Evolutionary conservation across 176 grass and related monocot genomes (phyloP), one percentile per base, ranked within the genome.

Genomic region (Miscanthus lutarioriparius): DNA sequence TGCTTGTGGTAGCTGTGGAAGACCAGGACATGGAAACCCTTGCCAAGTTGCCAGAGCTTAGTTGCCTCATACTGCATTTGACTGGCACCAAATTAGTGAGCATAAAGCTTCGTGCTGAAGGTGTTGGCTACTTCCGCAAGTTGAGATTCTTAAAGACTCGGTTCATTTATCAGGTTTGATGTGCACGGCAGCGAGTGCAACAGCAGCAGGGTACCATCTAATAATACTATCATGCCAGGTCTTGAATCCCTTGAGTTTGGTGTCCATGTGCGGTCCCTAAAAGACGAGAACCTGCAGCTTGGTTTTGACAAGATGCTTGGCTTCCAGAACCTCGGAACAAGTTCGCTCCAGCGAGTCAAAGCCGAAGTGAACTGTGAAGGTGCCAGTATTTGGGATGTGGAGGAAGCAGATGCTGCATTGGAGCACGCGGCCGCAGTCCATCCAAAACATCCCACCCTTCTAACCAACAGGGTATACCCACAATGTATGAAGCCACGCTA

Each of bases 391-490:
- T n/a, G 6, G 5, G 35, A 40, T 0, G 53, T 17, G 70, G 43
- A 32, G 13, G n/a, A 74, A 27, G 75, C 6, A 1, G 75, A 62
- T 22, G 33, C 1, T 26, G 36, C 35, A 0, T 77, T 77, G 22
- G 2, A 3, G 22, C 51, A 16, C 12, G 11, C 5, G 11, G 20
- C 35, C 6, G n/a, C 7, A 11, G 0, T 41, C 36, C 75, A 77
- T 41, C 35, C 54, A 56, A 62, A 41, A 36, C 19, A 0, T 17
- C 75, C 53, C 6, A 16, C 12, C 1, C 53, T 62, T 77, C 33
- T 22, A 22, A 38, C 0, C 0, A 22, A 0, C 0, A 1, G 65
- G 63, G 0, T 17, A 8, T 0, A 2, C 0, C 0, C 8, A 66
- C 0, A 1, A 7, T 2, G 7, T 32, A 33, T 33, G 27, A 2